Conservation (phyloP, 2,329 filamentous ascomycete species). For the Amauroascus verrucosus region DNA sequence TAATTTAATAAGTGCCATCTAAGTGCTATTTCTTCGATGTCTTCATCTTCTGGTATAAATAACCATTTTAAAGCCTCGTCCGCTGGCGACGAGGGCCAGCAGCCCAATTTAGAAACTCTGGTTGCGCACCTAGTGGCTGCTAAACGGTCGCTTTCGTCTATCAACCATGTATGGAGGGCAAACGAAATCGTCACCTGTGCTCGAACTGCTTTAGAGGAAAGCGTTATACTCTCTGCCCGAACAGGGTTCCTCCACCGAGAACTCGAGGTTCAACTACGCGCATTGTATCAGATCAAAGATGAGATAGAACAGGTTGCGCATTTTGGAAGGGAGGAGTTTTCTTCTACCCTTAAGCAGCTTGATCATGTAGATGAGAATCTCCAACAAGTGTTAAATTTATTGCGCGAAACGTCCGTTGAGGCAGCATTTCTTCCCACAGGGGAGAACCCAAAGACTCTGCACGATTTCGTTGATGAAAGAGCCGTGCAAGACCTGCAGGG, state of each 20-base stretch:
- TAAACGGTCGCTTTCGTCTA: conserved; percentile 77
- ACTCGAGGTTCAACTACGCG: conserved; percentile 42
- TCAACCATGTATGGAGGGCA: conserved; percentile 70
- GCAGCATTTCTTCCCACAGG: conserved; percentile 43
- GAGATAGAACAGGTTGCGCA: conserved; percentile 37
- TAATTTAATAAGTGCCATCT: conserved; percentile 1
- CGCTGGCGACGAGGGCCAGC: conserved; percentile 5
- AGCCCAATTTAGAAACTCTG: conserved; percentile 55
- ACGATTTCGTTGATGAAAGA: conserved; percentile 57
- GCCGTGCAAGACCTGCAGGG: conserved; percentile 49
- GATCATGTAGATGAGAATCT: conserved; percentile 51
- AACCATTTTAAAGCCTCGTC: background rate
- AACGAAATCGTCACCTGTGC: conserved; percentile 75
- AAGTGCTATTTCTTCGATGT: conserved; percentile 7
- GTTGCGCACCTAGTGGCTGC: conserved; percentile 76
- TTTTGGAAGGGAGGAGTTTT: conserved; percentile 36
- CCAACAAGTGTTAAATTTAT: conserved; percentile 44
- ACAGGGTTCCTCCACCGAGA: conserved; percentile 57
- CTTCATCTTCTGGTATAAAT: background rate
- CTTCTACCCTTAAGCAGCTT: conserved; percentile 44
- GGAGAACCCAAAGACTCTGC: conserved; percentile 46
- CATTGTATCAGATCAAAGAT: conserved; percentile 35
- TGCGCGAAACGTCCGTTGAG: conserved; percentile 51
- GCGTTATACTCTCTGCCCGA: conserved; percentile 60
- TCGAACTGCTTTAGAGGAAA: conserved; percentile 65